Conservation (phyloP, 2,329 filamentous ascomycete species). For the Epichloe elymi region DNA sequence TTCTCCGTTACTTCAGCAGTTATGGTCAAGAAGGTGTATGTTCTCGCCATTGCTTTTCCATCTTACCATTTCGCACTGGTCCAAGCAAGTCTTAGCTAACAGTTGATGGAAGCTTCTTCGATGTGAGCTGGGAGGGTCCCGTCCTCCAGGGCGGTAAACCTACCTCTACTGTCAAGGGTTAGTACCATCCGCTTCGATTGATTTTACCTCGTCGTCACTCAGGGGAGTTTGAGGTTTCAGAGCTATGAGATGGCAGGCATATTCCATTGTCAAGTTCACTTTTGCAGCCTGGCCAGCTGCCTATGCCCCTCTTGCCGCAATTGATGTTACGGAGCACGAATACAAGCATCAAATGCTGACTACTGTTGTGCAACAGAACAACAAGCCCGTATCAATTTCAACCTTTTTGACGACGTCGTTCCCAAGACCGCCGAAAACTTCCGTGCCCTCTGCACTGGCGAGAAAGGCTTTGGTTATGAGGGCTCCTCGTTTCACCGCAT, state of each 20-base stretch:
- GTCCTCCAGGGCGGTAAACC: slow-evolving; percentile 46
- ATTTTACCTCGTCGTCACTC: background rate
- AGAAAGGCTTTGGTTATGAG: slow-evolving; percentile 74
- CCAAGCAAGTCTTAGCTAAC: background rate
- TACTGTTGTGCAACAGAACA: slow-evolving; percentile 38
- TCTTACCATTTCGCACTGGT: background rate
- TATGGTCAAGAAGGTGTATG: slow-evolving; percentile 62
- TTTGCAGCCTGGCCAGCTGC: background rate
- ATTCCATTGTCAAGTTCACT: background rate
- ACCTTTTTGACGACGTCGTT: slow-evolving; percentile 72
- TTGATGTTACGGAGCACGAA: background rate
- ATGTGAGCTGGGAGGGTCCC: slow-evolving; percentile 60
- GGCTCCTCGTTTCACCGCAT: slow-evolving; percentile 84
- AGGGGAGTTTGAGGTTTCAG: background rate
- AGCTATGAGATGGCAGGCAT: background rate
- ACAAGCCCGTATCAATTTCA: slow-evolving; percentile 72
- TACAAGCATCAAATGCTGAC: slow-evolving; percentile 3
- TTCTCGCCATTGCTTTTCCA: slow-evolving; percentile 6
- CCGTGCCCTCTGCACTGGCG: slow-evolving; percentile 65
- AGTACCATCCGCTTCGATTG: slow-evolving; percentile 17
- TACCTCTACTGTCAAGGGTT: slow-evolving; percentile 46
- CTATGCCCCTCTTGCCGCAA: background rate
- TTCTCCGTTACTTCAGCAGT: slow-evolving; percentile 46
- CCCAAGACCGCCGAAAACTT: slow-evolving; percentile 85
- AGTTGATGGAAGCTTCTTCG: slow-evolving; percentile 46